Evolutionary conservation across 2,329 filamentous ascomycete species (phyloP).

Genomic region (Penicillium griseofulvum): DNA sequence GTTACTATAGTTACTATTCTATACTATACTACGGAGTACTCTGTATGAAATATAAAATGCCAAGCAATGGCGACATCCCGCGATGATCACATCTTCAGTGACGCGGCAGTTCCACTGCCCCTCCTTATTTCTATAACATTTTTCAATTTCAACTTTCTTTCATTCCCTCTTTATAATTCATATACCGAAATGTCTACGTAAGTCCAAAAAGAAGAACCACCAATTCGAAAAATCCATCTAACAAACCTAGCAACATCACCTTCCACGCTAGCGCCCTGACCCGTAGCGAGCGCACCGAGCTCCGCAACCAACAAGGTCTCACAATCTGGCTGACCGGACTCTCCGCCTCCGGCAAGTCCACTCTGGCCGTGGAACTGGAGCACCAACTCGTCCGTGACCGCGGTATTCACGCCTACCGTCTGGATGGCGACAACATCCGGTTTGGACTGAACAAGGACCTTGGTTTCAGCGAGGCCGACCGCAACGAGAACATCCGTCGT

Average conservation of each 20-base stretch:
- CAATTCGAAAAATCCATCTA: slow-evolving; percentile 2
- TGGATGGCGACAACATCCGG: slow-evolving; percentile 97
- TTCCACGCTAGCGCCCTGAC: slow-evolving; percentile 46
- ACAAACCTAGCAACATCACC: slow-evolving; percentile 44
- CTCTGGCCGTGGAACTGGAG: slow-evolving; percentile 92
- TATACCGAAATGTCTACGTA: slow-evolving; percentile 38
- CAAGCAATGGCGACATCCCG: slow-evolving; percentile 17
- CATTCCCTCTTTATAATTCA: background rate
- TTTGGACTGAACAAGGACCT: slow-evolving; percentile 98
- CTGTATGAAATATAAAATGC: background rate
- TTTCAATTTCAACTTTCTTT: background rate
- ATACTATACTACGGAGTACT: too few species aligned
- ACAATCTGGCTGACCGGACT: slow-evolving; percentile 98
- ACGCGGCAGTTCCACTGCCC: slow-evolving; percentile 16
- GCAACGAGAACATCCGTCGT: slow-evolving; percentile 95
- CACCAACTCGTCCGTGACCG: slow-evolving; percentile 79
- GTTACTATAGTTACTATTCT: too few species aligned
- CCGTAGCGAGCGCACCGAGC: slow-evolving; percentile 40
- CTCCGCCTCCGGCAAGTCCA: slow-evolving; percentile 94
- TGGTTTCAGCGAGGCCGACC: slow-evolving; percentile 86
- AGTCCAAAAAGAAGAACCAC: slow-evolving; percentile 10
- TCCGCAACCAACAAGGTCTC: slow-evolving; percentile 79
- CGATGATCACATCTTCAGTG: slow-evolving; percentile 22
- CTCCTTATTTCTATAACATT: slow-evolving; percentile 12
- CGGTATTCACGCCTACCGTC: slow-evolving; percentile 79